Evolutionary conservation across 1,284 basidiomycete genomes (phyloP).

Genomic region (Ceratobasidium sp.): DNA sequence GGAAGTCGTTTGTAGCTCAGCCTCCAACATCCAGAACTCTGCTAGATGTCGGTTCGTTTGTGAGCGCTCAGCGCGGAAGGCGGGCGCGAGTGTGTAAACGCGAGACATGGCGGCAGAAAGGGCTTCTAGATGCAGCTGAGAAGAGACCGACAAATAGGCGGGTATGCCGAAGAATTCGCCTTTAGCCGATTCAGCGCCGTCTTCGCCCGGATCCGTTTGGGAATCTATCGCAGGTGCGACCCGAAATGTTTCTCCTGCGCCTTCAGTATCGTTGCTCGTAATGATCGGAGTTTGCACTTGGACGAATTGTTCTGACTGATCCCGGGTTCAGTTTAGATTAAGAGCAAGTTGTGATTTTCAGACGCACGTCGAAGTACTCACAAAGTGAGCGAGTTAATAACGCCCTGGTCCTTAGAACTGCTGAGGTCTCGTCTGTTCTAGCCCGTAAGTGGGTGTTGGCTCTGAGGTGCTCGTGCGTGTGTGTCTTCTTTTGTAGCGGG

Average conservation of each 20-base stretch:
- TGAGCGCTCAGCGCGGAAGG: slow-evolving; percentile 92
- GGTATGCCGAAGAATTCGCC: slow-evolving; percentile 77
- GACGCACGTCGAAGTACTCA: slow-evolving; percentile 77
- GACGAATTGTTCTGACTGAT: slow-evolving; percentile 80
- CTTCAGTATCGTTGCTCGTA: slow-evolving; percentile 95
- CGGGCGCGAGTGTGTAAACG: slow-evolving; percentile 91
- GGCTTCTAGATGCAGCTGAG: slow-evolving; percentile 96
- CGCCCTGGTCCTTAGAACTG: slow-evolving; percentile 82
- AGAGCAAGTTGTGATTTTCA: background rate
- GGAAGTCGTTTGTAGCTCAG: slow-evolving; percentile 70
- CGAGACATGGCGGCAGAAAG: slow-evolving; percentile 82
- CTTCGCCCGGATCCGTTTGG: background rate
- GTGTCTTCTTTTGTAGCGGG: slow-evolving; percentile 88
- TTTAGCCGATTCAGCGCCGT: slow-evolving; percentile 45
- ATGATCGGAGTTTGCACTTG: slow-evolving; percentile 89
- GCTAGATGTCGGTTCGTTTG: slow-evolving; percentile 93
- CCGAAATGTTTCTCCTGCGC: slow-evolving; percentile 94
- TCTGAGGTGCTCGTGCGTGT: slow-evolving; percentile 81
- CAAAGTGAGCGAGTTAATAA: slow-evolving; percentile 67
- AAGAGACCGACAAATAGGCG: slow-evolving; percentile 93
- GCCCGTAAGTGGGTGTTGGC: slow-evolving; percentile 87
- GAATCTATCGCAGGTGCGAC: slow-evolving; percentile 59
- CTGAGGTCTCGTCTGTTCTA: slow-evolving; percentile 77
- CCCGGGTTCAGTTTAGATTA: slow-evolving; percentile 20
- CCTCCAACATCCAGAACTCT: slow-evolving; percentile 99